Conservation (phyloP, 2,329 filamentous ascomycete species). For the Anthostomella pinea region DNA sequence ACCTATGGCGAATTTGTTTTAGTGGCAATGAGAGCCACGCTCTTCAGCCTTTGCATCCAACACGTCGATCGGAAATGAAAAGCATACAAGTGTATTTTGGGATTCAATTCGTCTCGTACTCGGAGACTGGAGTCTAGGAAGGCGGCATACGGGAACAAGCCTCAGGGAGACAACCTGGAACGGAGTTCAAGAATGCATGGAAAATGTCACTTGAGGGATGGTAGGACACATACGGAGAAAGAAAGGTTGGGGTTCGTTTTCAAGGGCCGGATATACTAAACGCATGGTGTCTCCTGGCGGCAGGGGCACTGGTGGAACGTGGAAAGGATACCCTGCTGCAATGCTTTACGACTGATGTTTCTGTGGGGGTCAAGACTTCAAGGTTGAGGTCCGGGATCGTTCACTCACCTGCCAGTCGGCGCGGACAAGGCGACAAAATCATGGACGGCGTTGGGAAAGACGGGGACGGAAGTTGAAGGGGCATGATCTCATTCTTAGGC, state of each 20-base stretch:
- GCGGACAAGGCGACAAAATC: constrained; percentile 24
- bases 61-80: constrained; percentile 24
- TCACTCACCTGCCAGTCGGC: constrained; percentile 17
- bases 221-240: constrained; percentile 25
- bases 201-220: constrained; percentile 12
- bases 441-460: constrained; percentile 31
- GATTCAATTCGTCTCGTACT: constrained; percentile 19
- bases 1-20: constrained; percentile 14
- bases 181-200: constrained; percentile 20
- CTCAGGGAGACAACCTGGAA: constrained; percentile 15
- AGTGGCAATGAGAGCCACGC: constrained; percentile 8
- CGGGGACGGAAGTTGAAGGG: constrained; percentile 25
- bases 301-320: constrained; percentile 22
- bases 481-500: constrained; percentile 23
- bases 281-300: constrained; percentile 23
- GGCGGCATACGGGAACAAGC: constrained; percentile 26
- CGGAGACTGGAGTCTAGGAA: constrained; percentile 13
- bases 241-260: constrained; percentile 17
- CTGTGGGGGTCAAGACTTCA: constrained; percentile 19
- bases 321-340: constrained; percentile 30
- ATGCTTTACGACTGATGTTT: constrained; percentile 26
- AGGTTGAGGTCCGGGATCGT: constrained; percentile 12
- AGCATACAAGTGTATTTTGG: constrained; percentile 23
- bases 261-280: constrained; percentile 29
- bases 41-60: constrained; percentile 20